These are phyloP conservation scores for Trametes sanguinea DNA, from an alignment of 768 basidiomycete genomes.

Conservation along the genomic window DNA sequence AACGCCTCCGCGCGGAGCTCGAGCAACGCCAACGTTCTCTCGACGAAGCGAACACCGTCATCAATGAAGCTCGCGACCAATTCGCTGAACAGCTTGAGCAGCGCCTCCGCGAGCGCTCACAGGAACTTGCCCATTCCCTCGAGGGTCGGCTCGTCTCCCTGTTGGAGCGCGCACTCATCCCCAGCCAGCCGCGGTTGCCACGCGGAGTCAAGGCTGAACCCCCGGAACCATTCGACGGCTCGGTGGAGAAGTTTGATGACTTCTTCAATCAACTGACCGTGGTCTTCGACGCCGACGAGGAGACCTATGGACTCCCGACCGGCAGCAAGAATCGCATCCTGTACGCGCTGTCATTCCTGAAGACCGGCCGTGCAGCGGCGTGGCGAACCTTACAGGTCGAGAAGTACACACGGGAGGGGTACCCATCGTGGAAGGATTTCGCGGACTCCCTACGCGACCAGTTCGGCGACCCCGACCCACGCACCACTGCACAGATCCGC, in stretches of 20 bases:
- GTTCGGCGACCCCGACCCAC: background rate
- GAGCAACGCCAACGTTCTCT: background rate
- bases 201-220: background rate
- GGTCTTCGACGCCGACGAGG: background rate
- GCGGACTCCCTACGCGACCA: background rate
- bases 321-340: background rate
- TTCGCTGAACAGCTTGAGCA: background rate
- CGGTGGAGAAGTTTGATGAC: background rate
- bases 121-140: background rate
- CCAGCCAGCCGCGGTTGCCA: background rate
- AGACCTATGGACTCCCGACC: background rate
- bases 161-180: background rate
- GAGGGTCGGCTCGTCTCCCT: background rate
- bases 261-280: background rate
- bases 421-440: background rate
- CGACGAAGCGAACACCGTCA: background rate
- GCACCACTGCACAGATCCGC: background rate
- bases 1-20: background rate
- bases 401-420: background rate
- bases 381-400: background rate
- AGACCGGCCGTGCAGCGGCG: background rate
- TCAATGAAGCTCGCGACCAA: background rate
- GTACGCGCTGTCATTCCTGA: background rate
- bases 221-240: background rate
- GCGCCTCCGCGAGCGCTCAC: background rate